A percentile compares a stretch with the other conserved stretches of the same genome.
Evolutionary conservation across 2,329 filamentous ascomycete genomes (phyloP).

Genomic region (Mariannaea elegans): DNA sequence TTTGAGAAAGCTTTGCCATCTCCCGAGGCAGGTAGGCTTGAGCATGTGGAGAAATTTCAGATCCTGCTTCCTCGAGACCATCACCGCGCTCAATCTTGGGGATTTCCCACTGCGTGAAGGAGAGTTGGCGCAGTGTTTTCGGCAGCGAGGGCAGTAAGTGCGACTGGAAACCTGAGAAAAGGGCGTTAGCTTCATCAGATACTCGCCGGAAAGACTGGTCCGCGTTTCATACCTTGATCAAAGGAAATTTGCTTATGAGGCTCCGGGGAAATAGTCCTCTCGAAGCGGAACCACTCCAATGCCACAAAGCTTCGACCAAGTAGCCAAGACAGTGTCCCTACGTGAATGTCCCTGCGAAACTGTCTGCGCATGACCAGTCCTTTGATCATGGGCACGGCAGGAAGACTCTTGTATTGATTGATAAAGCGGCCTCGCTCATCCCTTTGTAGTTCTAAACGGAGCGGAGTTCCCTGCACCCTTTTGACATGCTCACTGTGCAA

Average conservation of each 20-base stretch:
- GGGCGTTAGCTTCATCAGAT: slow-evolving; percentile 18
- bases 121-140: slow-evolving; percentile 23
- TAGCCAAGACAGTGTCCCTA: slow-evolving; percentile 20
- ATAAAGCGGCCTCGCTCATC: slow-evolving; percentile 13
- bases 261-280: slow-evolving; percentile 20
- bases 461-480: slow-evolving; percentile 24
- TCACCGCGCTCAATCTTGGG: slow-evolving; percentile 7
- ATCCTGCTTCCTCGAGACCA: slow-evolving; percentile 2
- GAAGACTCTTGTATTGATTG: slow-evolving; percentile 16
- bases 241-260: slow-evolving; percentile 13
- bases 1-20: slow-evolving; percentile 25
- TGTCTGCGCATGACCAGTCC: slow-evolving; percentile 27
- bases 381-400: slow-evolving; percentile 26
- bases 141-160: slow-evolving; percentile 25
- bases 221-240: slow-evolving; percentile 21
- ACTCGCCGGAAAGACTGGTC: slow-evolving; percentile 10
- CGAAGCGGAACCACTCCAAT: slow-evolving; percentile 28
- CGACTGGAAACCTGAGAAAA: slow-evolving; percentile 17
- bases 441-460: slow-evolving; percentile 16
- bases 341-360: slow-evolving; percentile 22
- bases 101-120: slow-evolving; percentile 26
- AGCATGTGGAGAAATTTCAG: slow-evolving; percentile 11
- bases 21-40: slow-evolving; percentile 19
- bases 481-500: slow-evolving; percentile 12
- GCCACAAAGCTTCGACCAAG: slow-evolving; percentile 23